These are phyloP conservation scores for Cyberlindnera nakhonratchasimensis DNA, from an alignment of 805 yeast species.

Conservation along the genomic window DNA sequence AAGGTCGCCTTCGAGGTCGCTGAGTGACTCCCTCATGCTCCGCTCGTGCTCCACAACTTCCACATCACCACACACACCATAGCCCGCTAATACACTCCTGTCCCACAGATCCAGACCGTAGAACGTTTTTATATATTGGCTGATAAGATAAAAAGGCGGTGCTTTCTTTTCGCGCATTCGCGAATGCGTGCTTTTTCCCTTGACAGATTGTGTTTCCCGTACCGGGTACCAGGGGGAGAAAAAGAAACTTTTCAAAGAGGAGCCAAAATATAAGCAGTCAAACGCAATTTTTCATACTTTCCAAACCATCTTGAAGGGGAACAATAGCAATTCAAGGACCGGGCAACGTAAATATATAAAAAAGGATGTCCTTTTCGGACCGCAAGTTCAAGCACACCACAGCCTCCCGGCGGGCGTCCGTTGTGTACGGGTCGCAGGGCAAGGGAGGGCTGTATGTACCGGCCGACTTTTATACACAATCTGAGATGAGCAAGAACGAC, in stretches of 20 bases:
- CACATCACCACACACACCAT: too few species aligned
- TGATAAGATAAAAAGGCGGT: neutral
- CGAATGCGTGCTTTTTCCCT: neutral
- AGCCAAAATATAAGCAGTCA: neutral
- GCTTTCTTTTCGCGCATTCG: neutral
- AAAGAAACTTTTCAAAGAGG: constrained; percentile 4
- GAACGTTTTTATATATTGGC: neutral
- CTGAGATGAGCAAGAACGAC: neutral
- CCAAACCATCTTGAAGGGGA: too few species aligned
- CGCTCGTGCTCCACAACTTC: too few species aligned
- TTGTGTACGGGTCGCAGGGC: constrained; percentile 25
- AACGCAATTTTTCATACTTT: too few species aligned
- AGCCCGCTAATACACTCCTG: too few species aligned
- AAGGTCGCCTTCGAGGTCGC: constrained; percentile 45
- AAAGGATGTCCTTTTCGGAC: constrained; percentile 6
- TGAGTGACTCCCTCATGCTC: too few species aligned
- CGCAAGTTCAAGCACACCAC: constrained; percentile 26
- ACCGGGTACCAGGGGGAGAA: neutral
- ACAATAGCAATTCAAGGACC: too few species aligned
- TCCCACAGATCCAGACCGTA: too few species aligned
- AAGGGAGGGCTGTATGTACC: constrained; percentile 27
- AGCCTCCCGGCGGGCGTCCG: constrained; percentile 24
- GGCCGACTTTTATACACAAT: constrained; percentile 15
- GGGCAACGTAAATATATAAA: neutral
- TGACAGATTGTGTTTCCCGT: neutral